Evolutionary conservation across 352 stramenopile genomes (phyloP).

Genomic region (Phytophthora vignae): DNA sequence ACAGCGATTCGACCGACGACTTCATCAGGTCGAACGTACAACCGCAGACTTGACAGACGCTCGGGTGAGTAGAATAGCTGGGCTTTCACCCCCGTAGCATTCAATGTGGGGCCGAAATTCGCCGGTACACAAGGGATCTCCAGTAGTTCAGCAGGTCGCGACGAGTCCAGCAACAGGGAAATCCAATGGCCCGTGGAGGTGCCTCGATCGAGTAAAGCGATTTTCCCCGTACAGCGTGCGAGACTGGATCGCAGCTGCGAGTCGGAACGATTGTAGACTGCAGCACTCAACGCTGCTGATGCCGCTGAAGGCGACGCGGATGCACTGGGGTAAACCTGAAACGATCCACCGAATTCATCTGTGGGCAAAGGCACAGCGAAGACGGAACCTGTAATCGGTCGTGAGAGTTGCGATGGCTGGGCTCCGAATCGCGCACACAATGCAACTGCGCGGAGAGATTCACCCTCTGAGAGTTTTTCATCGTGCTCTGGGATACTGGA

Average conservation of each 20-base stretch:
- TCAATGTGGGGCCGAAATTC: slow-evolving; percentile 57
- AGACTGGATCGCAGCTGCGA: slow-evolving; percentile 56
- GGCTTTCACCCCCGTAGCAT: slow-evolving; percentile 40
- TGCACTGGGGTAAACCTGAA: neutral
- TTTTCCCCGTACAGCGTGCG: slow-evolving; percentile 50
- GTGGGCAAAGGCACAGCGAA: slow-evolving; percentile 24
- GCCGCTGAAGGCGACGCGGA: slow-evolving; percentile 13
- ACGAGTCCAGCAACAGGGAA: slow-evolving; percentile 43
- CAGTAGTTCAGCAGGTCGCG: slow-evolving; percentile 35
- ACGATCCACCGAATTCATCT: slow-evolving; percentile 15
- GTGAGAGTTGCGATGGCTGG: slow-evolving; percentile 51
- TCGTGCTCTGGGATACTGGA: slow-evolving; percentile 4
- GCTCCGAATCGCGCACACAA: slow-evolving; percentile 65
- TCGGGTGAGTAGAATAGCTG: slow-evolving; percentile 75
- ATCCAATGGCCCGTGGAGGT: slow-evolving; percentile 68
- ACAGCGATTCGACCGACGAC: slow-evolving; percentile 72
- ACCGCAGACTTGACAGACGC: slow-evolving; percentile 60
- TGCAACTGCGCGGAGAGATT: slow-evolving; percentile 43
- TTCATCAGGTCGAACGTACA: slow-evolving; percentile 77
- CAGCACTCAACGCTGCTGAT: slow-evolving; percentile 40
- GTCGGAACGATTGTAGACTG: slow-evolving; percentile 58
- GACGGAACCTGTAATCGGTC: slow-evolving; percentile 48
- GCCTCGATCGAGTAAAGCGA: slow-evolving; percentile 65
- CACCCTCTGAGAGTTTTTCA: slow-evolving; percentile 23
- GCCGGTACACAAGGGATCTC: slow-evolving; percentile 71